Evolutionary conservation across 2,329 filamentous ascomycete genomes (phyloP).

Genomic region (Pseudogymnoascus sp.): DNA sequence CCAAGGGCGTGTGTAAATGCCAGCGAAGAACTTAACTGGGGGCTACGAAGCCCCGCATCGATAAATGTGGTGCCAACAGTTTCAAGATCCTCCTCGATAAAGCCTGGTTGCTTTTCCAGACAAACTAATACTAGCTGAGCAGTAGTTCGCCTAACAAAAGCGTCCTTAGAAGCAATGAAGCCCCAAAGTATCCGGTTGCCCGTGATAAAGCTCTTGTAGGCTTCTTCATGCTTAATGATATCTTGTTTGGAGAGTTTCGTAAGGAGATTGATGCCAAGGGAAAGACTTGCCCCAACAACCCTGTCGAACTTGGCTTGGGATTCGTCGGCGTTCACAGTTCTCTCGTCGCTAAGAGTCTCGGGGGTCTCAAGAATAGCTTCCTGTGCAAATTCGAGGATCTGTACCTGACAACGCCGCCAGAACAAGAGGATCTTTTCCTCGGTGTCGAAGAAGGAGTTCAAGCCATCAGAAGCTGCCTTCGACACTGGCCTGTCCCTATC

Average conservation of each 20-base stretch:
- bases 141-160: conserved; percentile 42
- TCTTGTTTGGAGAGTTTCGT: conserved; percentile 43
- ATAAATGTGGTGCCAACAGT: conserved; percentile 55
- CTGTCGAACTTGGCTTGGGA: conserved; percentile 77
- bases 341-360: conserved; percentile 79
- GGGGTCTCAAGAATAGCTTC: conserved; percentile 74
- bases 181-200: conserved; percentile 58
- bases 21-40: conserved; percentile 65
- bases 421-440: conserved; percentile 71
- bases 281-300: conserved; percentile 53
- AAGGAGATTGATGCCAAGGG: conserved; percentile 47
- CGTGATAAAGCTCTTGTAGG: conserved; percentile 59
- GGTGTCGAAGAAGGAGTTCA: conserved; percentile 67
- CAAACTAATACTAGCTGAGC: conserved; percentile 45
- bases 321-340: conserved; percentile 76
- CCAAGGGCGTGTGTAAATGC: conserved; percentile 63
- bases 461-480: conserved; percentile 67
- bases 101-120: conserved; percentile 39
- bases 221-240: conserved; percentile 49
- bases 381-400: conserved; percentile 74
- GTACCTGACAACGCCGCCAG: conserved; percentile 71
- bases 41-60: conserved; percentile 62
- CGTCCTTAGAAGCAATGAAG: conserved; percentile 55
- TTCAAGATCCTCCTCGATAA: conserved; percentile 42
- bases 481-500: conserved; percentile 74